Percentiles rank a stretch among this genome's conserved stretches.
Conservation (phyloP, 805 yeast species). For the Wickerhamiella sorbophila region DNA sequence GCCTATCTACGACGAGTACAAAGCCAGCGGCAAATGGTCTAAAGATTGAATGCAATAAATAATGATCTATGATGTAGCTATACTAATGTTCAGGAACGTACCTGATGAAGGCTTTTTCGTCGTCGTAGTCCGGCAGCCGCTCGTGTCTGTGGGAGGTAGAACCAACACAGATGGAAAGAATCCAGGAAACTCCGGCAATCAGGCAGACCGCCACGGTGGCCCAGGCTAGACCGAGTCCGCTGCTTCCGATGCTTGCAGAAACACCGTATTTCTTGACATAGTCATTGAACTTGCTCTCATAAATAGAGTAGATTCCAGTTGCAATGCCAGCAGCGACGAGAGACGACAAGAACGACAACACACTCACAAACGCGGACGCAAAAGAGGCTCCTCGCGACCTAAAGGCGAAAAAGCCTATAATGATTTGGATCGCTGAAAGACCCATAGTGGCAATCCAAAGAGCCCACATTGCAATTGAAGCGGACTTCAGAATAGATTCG, state of each 20-base stretch:
- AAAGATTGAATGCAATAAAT: slow-evolving; percentile 29
- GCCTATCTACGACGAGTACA: slow-evolving; percentile 56
- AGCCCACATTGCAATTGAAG: slow-evolving; percentile 47
- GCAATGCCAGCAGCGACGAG: slow-evolving; percentile 33
- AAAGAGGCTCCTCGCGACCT: slow-evolving; percentile 34
- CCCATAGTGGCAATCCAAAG: slow-evolving; percentile 37
- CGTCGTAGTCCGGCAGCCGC: slow-evolving; percentile 8
- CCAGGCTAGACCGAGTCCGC: slow-evolving; percentile 51
- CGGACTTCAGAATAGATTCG: slow-evolving; percentile 30
- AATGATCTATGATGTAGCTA: too few species aligned
- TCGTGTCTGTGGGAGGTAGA: slow-evolving; percentile 14
- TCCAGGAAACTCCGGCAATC: slow-evolving; percentile 30
- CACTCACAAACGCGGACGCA: slow-evolving; percentile 29
- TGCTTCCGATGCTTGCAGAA: slow-evolving; percentile 33
- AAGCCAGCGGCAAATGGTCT: slow-evolving; percentile 69
- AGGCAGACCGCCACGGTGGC: slow-evolving; percentile 39
- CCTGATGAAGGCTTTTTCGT: slow-evolving; percentile 21
- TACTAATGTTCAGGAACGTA: slow-evolving; percentile 10
- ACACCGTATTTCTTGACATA: slow-evolving; percentile 38
- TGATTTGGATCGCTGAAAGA: slow-evolving; percentile 24
- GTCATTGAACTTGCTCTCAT: slow-evolving; percentile 39
- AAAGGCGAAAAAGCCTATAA: slow-evolving; percentile 34
- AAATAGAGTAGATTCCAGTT: slow-evolving; percentile 44
- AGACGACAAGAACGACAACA: slow-evolving; percentile 21
- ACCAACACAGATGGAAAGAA: slow-evolving; percentile 33